Conservation (phyloP, 768 basidiomycete species). For the Russula brevipes region DNA sequence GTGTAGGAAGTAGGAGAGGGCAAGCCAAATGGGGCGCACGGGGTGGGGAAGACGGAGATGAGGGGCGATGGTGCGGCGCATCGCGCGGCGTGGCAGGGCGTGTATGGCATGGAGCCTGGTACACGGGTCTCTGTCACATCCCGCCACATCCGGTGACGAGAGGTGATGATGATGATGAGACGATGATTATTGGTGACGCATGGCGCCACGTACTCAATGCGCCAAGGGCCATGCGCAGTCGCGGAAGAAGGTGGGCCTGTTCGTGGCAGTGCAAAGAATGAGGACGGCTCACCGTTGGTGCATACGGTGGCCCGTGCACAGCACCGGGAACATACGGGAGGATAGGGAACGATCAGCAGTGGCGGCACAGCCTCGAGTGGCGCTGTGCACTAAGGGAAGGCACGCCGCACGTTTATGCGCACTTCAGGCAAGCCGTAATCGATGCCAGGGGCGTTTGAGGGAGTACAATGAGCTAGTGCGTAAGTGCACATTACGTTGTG, state of each 20-base stretch:
- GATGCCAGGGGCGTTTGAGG: slow-evolving; percentile 16
- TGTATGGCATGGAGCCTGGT: slow-evolving; percentile 18
- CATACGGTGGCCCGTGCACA: slow-evolving; percentile 17
- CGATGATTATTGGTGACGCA: slow-evolving; percentile 1
- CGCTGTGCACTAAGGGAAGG: slow-evolving; percentile 6
- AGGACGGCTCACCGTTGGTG: slow-evolving; percentile 5
- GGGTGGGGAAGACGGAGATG: slow-evolving; percentile 17
- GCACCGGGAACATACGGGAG: slow-evolving; percentile 8
- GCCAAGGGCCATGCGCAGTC: not conserved
- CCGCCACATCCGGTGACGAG: slow-evolving; percentile 13
- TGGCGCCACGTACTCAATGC: slow-evolving; percentile 2
- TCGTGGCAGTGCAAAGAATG: slow-evolving; percentile 15
- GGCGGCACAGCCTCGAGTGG: slow-evolving; percentile 19
- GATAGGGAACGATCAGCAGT: slow-evolving; percentile 9
- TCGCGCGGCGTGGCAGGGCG: slow-evolving; percentile 4
- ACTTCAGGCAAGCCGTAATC: slow-evolving; percentile 5
- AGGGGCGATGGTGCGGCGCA: slow-evolving; percentile 21
- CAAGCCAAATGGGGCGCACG: slow-evolving; percentile 20
- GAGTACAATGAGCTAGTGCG: not conserved
- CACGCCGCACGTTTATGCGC: not conserved
- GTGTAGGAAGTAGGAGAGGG: slow-evolving; percentile 8
- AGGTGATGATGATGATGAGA: not conserved
- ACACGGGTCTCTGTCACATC: slow-evolving; percentile 17
- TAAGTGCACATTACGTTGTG: slow-evolving; percentile 8
- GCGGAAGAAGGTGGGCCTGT: not conserved